A percentile compares a stretch with the other conserved stretches of the same genome.
Conservation (phyloP, 768 basidiomycete genomes). For the Termitomyces sp. region DNA sequence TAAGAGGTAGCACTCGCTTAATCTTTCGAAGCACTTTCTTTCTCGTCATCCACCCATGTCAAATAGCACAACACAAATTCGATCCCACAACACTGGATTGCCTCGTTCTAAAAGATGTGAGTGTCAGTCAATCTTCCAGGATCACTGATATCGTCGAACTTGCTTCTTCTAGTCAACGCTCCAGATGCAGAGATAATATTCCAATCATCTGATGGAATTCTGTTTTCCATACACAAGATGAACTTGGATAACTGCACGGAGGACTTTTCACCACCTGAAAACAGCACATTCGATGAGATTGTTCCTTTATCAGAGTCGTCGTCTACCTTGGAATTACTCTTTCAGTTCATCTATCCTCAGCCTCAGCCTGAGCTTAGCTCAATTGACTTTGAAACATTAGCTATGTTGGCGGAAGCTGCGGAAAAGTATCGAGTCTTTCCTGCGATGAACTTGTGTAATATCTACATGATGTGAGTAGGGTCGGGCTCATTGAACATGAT, state of each 20-base stretch:
- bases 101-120: not conserved
- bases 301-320: slow-evolving; percentile 7
- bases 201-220: slow-evolving; percentile 2
- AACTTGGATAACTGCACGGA: slow-evolving; percentile 1
- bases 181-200: slow-evolving; percentile 7
- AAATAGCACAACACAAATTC: not conserved
- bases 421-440: slow-evolving; percentile 19
- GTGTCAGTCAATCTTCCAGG: not conserved
- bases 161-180: not conserved
- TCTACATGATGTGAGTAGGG: slow-evolving; percentile 13
- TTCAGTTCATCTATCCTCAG: slow-evolving; percentile 12
- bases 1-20: too few relatives aligned
- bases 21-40: not conserved
- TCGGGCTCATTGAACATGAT: not conserved
- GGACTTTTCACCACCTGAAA: slow-evolving; percentile 5
- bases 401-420: slow-evolving; percentile 16
- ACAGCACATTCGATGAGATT: slow-evolving; percentile 8
- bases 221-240: slow-evolving; percentile 7
- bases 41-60: not conserved
- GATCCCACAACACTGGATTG: not conserved
- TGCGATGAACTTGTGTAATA: slow-evolving; percentile 17
- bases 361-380: slow-evolving; percentile 5
- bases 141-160: too few relatives aligned
- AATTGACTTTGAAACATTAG: slow-evolving; percentile 4
- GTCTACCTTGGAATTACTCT: slow-evolving; percentile 10